Evolutionary conservation across 2,329 filamentous ascomycete genomes (phyloP).

Genomic region (Pseudogymnoascus sp.): DNA sequence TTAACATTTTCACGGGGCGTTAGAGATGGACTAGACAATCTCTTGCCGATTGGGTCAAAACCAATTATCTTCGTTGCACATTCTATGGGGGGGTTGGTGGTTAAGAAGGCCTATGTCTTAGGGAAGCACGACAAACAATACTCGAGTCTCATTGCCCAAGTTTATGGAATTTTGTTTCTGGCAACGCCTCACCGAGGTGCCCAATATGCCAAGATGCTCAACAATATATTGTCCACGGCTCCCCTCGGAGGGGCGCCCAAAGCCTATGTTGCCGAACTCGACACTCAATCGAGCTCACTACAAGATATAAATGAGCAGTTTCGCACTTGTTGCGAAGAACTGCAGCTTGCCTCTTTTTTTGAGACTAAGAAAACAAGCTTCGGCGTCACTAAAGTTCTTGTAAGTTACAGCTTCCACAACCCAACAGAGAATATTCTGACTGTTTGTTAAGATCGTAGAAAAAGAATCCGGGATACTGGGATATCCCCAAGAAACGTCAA

Average conservation of each 20-base stretch:
- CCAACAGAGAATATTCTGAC: slow-evolving; percentile 16
- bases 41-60: not conserved
- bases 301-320: slow-evolving; percentile 39
- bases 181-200: slow-evolving; percentile 33
- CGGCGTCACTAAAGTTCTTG: slow-evolving; percentile 19
- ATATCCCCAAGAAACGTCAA: slow-evolving; percentile 34
- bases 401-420: not conserved
- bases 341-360: slow-evolving; percentile 34
- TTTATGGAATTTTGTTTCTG: slow-evolving; percentile 31
- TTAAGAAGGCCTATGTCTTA: slow-evolving; percentile 31
- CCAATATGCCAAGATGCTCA: slow-evolving; percentile 24
- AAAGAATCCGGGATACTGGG: slow-evolving; percentile 36
- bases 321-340: slow-evolving; percentile 16
- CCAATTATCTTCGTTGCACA: slow-evolving; percentile 31
- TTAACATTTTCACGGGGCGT: slow-evolving; percentile 3
- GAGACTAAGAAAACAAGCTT: slow-evolving; percentile 31
- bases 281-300: slow-evolving; percentile 29
- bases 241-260: slow-evolving; percentile 18
- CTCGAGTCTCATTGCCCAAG: slow-evolving; percentile 17
- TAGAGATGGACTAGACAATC: slow-evolving; percentile 2
- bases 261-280: slow-evolving; percentile 34
- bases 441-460: slow-evolving; percentile 27
- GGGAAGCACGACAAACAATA: slow-evolving; percentile 21
- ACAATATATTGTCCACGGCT: slow-evolving; percentile 19
- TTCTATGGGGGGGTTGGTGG: slow-evolving; percentile 33